Conservation (phyloP, 2,329 filamentous ascomycete genomes). For the Aphanoascus verrucosus region DNA sequence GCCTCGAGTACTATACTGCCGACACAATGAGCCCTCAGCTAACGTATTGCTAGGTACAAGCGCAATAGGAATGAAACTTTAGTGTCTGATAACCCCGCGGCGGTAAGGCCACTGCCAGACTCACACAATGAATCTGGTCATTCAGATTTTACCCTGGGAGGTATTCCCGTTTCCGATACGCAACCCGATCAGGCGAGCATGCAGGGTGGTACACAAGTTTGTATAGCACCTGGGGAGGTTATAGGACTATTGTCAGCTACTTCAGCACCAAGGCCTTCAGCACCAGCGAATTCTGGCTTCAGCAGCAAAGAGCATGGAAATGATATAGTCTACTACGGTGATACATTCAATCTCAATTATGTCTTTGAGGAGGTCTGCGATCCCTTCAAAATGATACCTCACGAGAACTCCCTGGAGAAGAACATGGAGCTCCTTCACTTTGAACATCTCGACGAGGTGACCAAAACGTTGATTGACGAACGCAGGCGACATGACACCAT, state of each 20-base stretch:
- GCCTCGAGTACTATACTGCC: background rate
- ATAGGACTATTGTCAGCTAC: too few relatives aligned
- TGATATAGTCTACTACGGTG: constrained; percentile 13
- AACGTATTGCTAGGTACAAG: background rate
- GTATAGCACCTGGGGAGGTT: background rate
- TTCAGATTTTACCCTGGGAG: background rate
- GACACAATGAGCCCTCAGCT: background rate
- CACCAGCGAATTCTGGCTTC: background rate
- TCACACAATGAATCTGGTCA: background rate
- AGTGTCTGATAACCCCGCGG: too few relatives aligned
- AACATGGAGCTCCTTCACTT: constrained; percentile 19
- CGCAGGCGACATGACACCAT: background rate
- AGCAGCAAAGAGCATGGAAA: background rate
- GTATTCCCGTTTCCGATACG: background rate
- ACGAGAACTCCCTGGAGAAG: constrained; percentile 7
- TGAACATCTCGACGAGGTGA: constrained; percentile 14
- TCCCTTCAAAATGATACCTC: constrained; percentile 16
- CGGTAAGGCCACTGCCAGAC: background rate
- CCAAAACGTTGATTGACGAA: constrained; percentile 13
- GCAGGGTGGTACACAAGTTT: background rate
- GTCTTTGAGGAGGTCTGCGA: constrained; percentile 20
- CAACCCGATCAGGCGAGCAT: background rate
- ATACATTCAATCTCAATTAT: constrained; percentile 21
- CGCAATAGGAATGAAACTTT: background rate
- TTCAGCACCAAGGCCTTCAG: too few relatives aligned